Evolutionary conservation across 2,329 filamentous ascomycete genomes (phyloP).

Genomic region (Epichloe typhina): DNA sequence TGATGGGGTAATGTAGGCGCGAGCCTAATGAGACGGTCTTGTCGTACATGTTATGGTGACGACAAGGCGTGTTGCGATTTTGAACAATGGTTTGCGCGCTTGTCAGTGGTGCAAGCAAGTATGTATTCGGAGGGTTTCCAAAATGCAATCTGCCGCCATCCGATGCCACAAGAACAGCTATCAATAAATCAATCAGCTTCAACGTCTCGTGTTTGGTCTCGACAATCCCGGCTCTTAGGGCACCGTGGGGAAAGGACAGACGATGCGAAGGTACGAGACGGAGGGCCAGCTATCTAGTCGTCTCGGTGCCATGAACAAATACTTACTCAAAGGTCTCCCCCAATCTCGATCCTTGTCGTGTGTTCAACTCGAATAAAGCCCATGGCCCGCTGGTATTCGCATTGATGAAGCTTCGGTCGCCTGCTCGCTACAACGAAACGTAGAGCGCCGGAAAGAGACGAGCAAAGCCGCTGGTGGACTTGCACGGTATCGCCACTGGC

Average conservation of each 20-base stretch:
- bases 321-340: slow-evolving; percentile 17
- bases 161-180: neutral
- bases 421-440: neutral
- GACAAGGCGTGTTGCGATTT: neutral
- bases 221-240: neutral
- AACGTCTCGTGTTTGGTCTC: neutral
- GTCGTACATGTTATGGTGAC: slow-evolving; percentile 21
- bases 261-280: neutral
- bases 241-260: neutral
- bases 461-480: neutral
- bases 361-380: slow-evolving; percentile 17
- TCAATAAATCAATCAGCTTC: neutral
- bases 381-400: slow-evolving; percentile 19
- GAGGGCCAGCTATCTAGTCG: neutral
- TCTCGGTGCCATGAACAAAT: neutral
- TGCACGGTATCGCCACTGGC: neutral
- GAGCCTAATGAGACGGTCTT: slow-evolving; percentile 38
- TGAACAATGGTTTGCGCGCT: neutral
- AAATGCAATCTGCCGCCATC: neutral
- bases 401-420: neutral
- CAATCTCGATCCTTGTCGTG: slow-evolving; percentile 18
- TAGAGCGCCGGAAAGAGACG: neutral
- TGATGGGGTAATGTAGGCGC: slow-evolving; percentile 82
- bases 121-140: neutral
- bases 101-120: neutral